Evolutionary conservation across 2,329 filamentous ascomycete genomes (phyloP).

Genomic region (Talaromyces piceae): DNA sequence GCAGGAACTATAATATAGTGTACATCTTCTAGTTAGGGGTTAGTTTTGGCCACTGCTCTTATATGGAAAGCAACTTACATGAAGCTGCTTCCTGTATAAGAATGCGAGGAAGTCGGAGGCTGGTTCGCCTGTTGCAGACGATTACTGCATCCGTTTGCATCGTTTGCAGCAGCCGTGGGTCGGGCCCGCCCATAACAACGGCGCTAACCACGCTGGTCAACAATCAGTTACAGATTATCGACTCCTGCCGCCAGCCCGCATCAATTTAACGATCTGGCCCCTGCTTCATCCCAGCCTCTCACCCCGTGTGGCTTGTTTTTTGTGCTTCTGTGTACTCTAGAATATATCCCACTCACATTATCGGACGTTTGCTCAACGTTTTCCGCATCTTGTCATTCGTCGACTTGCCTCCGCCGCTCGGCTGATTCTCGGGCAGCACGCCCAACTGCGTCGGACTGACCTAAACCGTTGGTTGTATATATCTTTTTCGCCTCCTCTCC

Average conservation of each 20-base stretch:
- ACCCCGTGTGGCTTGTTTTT: slow-evolving; percentile 1
- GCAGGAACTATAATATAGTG: no score
- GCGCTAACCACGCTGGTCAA: not conserved
- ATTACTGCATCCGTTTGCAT: not conserved
- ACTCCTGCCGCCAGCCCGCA: slow-evolving; percentile 2
- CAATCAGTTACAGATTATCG: not conserved
- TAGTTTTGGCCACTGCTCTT: no score
- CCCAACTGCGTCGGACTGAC: not conserved
- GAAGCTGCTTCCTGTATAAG: no score
- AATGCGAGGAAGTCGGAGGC: no score
- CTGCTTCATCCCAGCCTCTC: slow-evolving; percentile 5
- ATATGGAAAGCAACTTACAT: no score
- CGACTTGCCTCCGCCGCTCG: slow-evolving; percentile 4
- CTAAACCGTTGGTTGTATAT: slow-evolving; percentile 1
- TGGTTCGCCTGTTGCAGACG: no score
- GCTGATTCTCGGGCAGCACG: slow-evolving; percentile 5
- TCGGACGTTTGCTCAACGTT: not conserved
- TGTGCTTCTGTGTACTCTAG: not conserved
- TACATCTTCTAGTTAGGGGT: no score
- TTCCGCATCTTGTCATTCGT: not conserved
- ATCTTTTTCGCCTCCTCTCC: not conserved
- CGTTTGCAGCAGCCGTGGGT: not conserved
- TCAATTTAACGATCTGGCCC: slow-evolving; percentile 7
- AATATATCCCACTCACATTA: not conserved
- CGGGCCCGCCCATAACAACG: not conserved